Percentiles rank a stretch among this genome's conserved stretches.
These are phyloP conservation scores for Houttuynia cordata DNA, from an alignment of 164 flowering plant genomes.

Conservation along the genomic window DNA sequence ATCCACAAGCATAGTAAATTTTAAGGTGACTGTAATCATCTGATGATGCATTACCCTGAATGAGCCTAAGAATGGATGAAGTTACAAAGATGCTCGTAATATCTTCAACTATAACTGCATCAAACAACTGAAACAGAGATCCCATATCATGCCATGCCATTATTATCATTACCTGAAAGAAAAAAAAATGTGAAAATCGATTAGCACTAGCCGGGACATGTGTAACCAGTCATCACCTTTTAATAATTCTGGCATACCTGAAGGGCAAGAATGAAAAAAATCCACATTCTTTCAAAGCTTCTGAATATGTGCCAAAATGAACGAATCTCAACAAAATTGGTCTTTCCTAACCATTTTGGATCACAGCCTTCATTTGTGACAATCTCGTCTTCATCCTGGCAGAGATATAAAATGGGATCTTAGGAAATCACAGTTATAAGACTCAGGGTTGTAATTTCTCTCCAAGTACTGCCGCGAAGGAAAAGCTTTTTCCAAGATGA, in stretches of 20 bases:
- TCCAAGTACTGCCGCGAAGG: too few relatives aligned
- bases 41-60: slow-evolving; percentile 37
- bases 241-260: slow-evolving; percentile 43
- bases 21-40: background rate
- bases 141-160: slow-evolving; percentile 78
- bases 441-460: background rate
- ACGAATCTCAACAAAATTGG: slow-evolving; percentile 89
- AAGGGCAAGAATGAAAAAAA: slow-evolving; percentile 58
- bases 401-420: background rate
- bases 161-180: slow-evolving; percentile 67
- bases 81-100: slow-evolving; percentile 26
- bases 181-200: background rate
- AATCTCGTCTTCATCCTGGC: slow-evolving; percentile 11
- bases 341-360: slow-evolving; percentile 77
- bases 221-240: background rate
- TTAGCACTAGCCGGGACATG: slow-evolving; percentile 2
- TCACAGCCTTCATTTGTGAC: slow-evolving; percentile 17
- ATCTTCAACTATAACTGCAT: slow-evolving; percentile 36
- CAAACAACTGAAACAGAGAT: slow-evolving; percentile 64
- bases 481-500: too few relatives aligned
- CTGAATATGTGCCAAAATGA: slow-evolving; percentile 90
- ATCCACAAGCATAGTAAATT: background rate
- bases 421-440: background rate
- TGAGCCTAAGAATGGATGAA: slow-evolving; percentile 63
- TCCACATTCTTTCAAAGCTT: slow-evolving; percentile 96